Conservation (phyloP, 768 basidiomycete genomes). For the Amanita phalloides region DNA sequence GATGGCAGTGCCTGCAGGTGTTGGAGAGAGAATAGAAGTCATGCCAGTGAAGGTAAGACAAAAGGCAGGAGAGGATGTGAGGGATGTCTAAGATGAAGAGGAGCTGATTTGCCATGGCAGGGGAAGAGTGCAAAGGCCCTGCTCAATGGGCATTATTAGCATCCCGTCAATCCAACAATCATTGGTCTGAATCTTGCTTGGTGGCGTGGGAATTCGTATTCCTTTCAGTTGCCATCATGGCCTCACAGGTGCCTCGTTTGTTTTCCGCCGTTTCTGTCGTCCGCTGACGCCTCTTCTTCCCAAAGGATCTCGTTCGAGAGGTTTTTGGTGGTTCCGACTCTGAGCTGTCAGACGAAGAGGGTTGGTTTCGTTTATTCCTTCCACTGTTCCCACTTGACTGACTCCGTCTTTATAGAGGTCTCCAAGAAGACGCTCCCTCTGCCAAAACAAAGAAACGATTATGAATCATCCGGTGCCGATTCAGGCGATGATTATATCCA, state of each 20-base stretch:
- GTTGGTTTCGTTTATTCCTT: conserved; percentile 15
- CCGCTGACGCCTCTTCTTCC: conserved; percentile 6
- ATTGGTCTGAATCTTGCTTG: not conserved
- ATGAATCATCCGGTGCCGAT: conserved; percentile 35
- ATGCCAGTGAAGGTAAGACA: conserved; percentile 26
- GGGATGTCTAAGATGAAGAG: conserved; percentile 11
- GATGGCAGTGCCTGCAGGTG: conserved; percentile 22
- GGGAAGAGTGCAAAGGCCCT: no score
- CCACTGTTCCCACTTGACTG: not conserved
- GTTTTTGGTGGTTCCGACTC: conserved; percentile 82
- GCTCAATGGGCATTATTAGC: no score
- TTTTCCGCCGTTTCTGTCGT: not conserved
- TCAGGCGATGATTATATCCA: conserved; percentile 43
- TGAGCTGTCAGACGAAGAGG: conserved; percentile 73
- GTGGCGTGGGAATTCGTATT: conserved; percentile 1
- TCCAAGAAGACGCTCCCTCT: conserved; percentile 16
- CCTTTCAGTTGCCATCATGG: conserved; percentile 6
- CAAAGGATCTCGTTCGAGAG: conserved; percentile 45
- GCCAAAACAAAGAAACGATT: conserved; percentile 30
- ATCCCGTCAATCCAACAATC: not conserved
- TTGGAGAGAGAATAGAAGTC: conserved; percentile 27
- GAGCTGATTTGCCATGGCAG: not conserved
- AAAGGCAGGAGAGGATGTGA: conserved; percentile 8
- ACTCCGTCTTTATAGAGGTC: conserved; percentile 2
- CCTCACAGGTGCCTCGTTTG: conserved; percentile 12